Conservation (phyloP, 345 rosid species). For the Arabidopsis suecica region DNA sequence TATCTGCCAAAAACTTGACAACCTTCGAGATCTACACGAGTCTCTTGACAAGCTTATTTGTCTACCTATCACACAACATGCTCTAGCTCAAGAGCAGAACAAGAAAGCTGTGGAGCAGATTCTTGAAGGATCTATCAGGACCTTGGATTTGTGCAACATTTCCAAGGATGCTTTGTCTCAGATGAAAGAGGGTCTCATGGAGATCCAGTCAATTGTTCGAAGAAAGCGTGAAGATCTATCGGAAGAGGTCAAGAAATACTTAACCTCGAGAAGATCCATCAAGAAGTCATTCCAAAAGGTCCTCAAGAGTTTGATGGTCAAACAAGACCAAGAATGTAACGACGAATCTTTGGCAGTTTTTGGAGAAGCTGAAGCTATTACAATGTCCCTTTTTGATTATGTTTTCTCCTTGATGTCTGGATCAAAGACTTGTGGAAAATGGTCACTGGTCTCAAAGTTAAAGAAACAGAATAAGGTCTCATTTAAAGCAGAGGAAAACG, state of each 20-base stretch:
- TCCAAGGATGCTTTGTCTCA: constrained; percentile 49
- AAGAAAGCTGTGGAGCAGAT: constrained; percentile 37
- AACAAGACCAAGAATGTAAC: constrained; percentile 1
- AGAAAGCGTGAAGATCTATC: constrained; percentile 36
- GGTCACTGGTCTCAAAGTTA: constrained; percentile 46
- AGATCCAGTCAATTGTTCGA: constrained; percentile 46
- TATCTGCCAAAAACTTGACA: constrained; percentile 26
- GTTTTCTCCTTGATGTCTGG: constrained; percentile 43
- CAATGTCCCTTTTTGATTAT: constrained; percentile 36
- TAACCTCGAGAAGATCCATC: constrained; percentile 32
- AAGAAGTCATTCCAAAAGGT: constrained; percentile 44
- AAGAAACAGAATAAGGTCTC: constrained; percentile 20
- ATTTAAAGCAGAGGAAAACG: constrained; percentile 23
- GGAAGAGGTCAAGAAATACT: constrained; percentile 41
- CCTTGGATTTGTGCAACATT: constrained; percentile 47
- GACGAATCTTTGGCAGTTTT: constrained; percentile 26
- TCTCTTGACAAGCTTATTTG: constrained; percentile 44
- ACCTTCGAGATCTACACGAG: constrained; percentile 46
- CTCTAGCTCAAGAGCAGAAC: constrained; percentile 43
- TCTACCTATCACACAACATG: constrained; percentile 37
- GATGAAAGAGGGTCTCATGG: constrained; percentile 41
- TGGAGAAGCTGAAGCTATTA: constrained; percentile 43
- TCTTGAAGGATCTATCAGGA: constrained; percentile 48
- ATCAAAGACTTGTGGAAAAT: constrained; percentile 33
- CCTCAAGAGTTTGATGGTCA: constrained; percentile 27